Evolutionary conservation across 2,329 filamentous ascomycete species (phyloP).

Genomic region (Fusarium brachygibbosum): DNA sequence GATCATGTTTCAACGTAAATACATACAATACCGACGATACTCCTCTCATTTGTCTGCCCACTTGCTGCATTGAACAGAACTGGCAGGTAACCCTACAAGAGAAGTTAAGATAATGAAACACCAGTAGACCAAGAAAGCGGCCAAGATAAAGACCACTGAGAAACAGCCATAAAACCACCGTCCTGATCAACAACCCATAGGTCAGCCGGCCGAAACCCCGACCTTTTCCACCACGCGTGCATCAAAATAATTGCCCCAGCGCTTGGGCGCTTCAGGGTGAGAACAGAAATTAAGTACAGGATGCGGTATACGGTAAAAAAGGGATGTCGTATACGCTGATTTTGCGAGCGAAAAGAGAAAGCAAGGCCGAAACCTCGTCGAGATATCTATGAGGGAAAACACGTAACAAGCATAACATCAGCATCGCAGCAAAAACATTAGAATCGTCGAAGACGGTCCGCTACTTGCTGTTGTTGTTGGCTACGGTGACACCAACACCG

Average conservation of each 20-base stretch:
- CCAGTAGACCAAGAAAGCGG: constrained; percentile 26
- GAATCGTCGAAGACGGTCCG: constrained; percentile 7
- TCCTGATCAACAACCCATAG: constrained; percentile 27
- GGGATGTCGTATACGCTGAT: constrained; percentile 34
- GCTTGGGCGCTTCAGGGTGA: constrained; percentile 32
- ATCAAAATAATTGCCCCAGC: constrained; percentile 31
- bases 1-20: constrained; percentile 26
- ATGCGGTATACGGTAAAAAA: constrained; percentile 32
- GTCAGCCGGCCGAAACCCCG: constrained; percentile 17
- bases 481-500: constrained; percentile 64
- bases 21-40: constrained; percentile 26
- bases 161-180: constrained; percentile 37
- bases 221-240: constrained; percentile 20
- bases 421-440: constrained; percentile 18
- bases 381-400: constrained; percentile 44
- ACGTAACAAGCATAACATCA: constrained; percentile 35
- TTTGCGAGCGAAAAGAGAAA: constrained; percentile 13
- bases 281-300: constrained; percentile 46
- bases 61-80: constrained; percentile 21
- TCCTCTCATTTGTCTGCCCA: constrained; percentile 13
- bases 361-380: constrained; percentile 28
- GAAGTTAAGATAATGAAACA: constrained; percentile 33
- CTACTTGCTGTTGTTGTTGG: constrained; percentile 42
- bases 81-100: constrained; percentile 42
- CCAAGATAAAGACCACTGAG: constrained; percentile 14